Base-by-base conservation (phyloP, 176 grass and related monocot species). In the Thinopyrum elongatum region DNA sequence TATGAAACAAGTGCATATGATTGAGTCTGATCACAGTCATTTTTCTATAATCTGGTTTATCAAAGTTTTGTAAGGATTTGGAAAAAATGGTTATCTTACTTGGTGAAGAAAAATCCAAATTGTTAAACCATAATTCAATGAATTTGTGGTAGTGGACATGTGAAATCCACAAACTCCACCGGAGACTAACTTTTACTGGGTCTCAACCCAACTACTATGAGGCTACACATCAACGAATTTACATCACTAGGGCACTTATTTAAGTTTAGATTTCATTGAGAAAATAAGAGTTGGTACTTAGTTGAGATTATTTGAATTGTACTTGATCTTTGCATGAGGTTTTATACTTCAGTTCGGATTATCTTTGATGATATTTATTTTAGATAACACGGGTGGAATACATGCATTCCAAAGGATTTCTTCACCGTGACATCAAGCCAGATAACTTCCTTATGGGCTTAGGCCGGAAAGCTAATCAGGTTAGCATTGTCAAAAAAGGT, bases 371-470 rank as follows among this genome's bases (percentile, higher is more conserved):
- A 66, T 25, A 34, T 8, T 7, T 51, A 19, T 82, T 71, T 57
- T 81, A 94, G 95, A 90, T 97, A 89, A 97, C 87, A 70, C 88
- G 95, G 84, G 92, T 97, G 74, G 95, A 97, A 34, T 97, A 94
- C 81, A 97, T 97, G 92, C 95, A 97, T 69, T 94, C 92, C 78
- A 97, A 91, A 84, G 95, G 90, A 69, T 97, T 97, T 88, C 79
- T 97, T 92, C 95, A 97, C 68, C 92, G 95, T 86, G 95, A 97
- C 74, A 94, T 97, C 74, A 97, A 97, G 47, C 95, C 95, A 77
- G 95, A 97, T 59, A 94, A 97, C 76, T 97, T 94, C 59, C 90
- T 97, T 81, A 91, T 97, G 80, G 95, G 92, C 26, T 90, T 94
- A 90, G 89, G 95, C 62, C 85, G 85, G 30, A 97, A 97, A 94